Evolutionary conservation across 371 early-diverging fungal genomes (phyloP).

Genomic region (Cokeromyces recurvatus): DNA sequence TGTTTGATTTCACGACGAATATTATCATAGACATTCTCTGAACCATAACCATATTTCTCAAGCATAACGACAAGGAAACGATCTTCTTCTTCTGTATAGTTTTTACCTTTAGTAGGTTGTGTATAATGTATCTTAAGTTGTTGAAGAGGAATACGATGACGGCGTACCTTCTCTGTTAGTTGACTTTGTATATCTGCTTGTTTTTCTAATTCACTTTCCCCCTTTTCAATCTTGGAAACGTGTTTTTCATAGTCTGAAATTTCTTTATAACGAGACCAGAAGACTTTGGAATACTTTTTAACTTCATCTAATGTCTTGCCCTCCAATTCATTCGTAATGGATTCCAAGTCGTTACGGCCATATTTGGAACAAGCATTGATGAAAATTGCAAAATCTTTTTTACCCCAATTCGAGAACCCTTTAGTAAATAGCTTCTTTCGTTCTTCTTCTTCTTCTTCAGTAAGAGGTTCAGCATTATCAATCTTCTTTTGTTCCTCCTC

Average conservation of each 20-base stretch:
- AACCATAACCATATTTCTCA: slow-evolving; percentile 84
- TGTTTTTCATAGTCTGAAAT: slow-evolving; percentile 82
- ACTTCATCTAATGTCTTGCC: slow-evolving; percentile 89
- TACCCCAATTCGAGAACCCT: slow-evolving; percentile 94
- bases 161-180: slow-evolving; percentile 66
- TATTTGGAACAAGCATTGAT: slow-evolving; percentile 87
- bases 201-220: slow-evolving; percentile 77
- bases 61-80: slow-evolving; percentile 89
- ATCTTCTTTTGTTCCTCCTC: slow-evolving; percentile 80
- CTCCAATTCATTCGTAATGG: slow-evolving; percentile 82
- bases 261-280: slow-evolving; percentile 86
- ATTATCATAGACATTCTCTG: slow-evolving; percentile 89
- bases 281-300: slow-evolving; percentile 75
- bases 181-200: slow-evolving; percentile 79
- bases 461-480: slow-evolving; percentile 84
- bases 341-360: slow-evolving; percentile 74
- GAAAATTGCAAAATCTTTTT: slow-evolving; percentile 89
- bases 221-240: slow-evolving; percentile 83
- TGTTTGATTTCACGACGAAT: slow-evolving; percentile 84
- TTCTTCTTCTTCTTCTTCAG: slow-evolving; percentile 82
- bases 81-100: slow-evolving; percentile 95
- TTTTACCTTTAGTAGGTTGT: slow-evolving; percentile 79
- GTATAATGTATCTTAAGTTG: slow-evolving; percentile 84
- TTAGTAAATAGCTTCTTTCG: slow-evolving; percentile 71
- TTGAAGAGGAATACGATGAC: slow-evolving; percentile 76